Base-by-base conservation (phyloP, 148 eudicot genomes). In the Nepenthes gracilis region DNA sequence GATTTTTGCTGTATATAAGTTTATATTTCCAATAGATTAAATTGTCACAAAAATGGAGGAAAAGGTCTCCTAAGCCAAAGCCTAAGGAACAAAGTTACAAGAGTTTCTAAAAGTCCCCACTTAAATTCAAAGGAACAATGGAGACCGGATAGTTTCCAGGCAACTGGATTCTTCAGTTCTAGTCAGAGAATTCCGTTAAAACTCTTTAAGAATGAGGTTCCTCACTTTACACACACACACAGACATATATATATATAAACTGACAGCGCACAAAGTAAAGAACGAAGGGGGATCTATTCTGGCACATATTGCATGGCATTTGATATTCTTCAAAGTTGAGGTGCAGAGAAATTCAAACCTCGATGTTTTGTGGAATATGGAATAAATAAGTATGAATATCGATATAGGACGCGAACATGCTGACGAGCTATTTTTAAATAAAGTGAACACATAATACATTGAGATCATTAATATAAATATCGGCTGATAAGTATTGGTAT, bases 191-290 rank as follows among this genome's bases (percentile, higher is more conserved):
- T 76, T 67, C 80, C 71, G 54, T 62, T 66, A 65, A 64, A 63
- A 67, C 23, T 77, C 64, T 75, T 68, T 45, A 66, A 67, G 96
- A 85, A 88, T 88, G 67, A 70, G 96, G 81, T 86, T 89, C 93
- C 56, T 70, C 55, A 68, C 71, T 80, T 76, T 81, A 71, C 76
- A 23, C 23, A 23, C 23, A 23, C 23, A 23, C 23, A 23, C 70
- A 70, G 82, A 68, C 57, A 70, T 43, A 74, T 67, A 68, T 70
- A 77, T 72, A 23, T 74, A 73, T 70, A 66, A 23, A 23, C 23
- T 23, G 62, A 63, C 50, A 70, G 71, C 64, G 73, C 43, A 69
- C 58, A 64, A 45, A 62, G 13, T 62, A 74, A 68, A 77, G 72
- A 67, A 77, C 64, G 23, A 3, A 37, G 37, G 66, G 73, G 90